Evolutionary conservation across 805 yeast genomes (phyloP).

Genomic region (Starmerella kuoi): DNA sequence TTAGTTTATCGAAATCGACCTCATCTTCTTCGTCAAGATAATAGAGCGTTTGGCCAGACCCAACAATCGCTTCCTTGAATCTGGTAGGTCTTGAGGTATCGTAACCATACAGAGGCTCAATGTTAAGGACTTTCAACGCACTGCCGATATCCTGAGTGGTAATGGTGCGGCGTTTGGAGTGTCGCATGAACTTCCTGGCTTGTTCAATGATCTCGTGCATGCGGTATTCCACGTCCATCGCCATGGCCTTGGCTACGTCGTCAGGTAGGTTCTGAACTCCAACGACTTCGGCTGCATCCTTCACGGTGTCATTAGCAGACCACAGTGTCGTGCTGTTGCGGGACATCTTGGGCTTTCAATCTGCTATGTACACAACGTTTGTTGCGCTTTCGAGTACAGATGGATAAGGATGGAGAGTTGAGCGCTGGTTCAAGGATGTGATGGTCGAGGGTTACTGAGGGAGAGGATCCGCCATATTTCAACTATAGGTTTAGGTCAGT

Average conservation of each 20-base stretch:
- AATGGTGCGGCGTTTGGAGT: conserved; percentile 70
- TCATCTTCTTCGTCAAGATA: conserved; percentile 83
- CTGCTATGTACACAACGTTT: neutral
- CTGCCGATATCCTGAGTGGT: conserved; percentile 71
- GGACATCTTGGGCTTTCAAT: conserved; percentile 17
- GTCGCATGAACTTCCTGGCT: conserved; percentile 91
- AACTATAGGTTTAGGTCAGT: no score
- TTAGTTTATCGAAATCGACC: conserved; percentile 82
- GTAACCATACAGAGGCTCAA: conserved; percentile 57
- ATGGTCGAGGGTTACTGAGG: no score
- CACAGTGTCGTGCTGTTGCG: conserved; percentile 62
- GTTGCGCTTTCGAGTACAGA: neutral
- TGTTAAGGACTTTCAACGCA: conserved; percentile 72
- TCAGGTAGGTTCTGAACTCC: conserved; percentile 69
- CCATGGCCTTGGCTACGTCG: conserved; percentile 85
- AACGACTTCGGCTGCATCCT: conserved; percentile 85
- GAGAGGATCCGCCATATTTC: no score
- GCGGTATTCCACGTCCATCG: conserved; percentile 98
- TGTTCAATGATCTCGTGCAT: conserved; percentile 91
- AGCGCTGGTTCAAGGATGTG: neutral
- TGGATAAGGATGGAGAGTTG: neutral
- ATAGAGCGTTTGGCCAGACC: conserved; percentile 86
- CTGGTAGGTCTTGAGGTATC: conserved; percentile 44
- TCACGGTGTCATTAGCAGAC: conserved; percentile 96
- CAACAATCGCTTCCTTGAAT: conserved; percentile 79